Conservation (phyloP, 2,329 filamentous ascomycete genomes). For the Microcera coccophila region DNA sequence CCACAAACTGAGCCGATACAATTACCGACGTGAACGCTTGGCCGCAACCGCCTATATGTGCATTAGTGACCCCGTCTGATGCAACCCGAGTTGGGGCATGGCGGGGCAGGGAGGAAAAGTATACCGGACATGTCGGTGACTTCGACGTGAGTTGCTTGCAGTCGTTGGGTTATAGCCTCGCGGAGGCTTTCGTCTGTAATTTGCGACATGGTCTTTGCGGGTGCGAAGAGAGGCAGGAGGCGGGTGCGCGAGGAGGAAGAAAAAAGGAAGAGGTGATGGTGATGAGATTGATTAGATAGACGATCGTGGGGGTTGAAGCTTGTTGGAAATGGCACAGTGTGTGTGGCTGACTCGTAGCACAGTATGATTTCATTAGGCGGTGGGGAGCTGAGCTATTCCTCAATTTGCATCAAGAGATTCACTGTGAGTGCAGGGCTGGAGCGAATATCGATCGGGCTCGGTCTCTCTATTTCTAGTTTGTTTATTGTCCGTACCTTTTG, state of each 20-base stretch:
- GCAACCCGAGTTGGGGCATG: slow-evolving; percentile 3
- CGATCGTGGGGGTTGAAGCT: slow-evolving; percentile 3
- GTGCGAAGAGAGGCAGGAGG: too few relatives aligned
- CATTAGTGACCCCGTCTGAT: background rate
- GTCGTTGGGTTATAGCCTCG: slow-evolving; percentile 62
- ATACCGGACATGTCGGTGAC: slow-evolving; percentile 90
- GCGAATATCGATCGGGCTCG: too few relatives aligned
- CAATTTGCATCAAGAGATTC: background rate
- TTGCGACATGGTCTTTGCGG: slow-evolving; percentile 43
- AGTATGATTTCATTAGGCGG: slow-evolving; percentile 34
- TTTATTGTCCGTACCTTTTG: background rate
- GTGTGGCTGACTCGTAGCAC: slow-evolving; percentile 13
- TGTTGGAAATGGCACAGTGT: slow-evolving; percentile 15
- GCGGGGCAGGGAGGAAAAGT: slow-evolving; percentile 21
- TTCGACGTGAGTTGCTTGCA: slow-evolving; percentile 75
- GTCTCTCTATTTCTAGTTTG: background rate
- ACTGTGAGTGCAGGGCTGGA: background rate
- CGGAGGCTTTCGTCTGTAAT: slow-evolving; percentile 72
- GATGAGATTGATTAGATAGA: slow-evolving; percentile 40
- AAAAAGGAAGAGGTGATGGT: slow-evolving; percentile 1
- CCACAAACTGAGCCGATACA: slow-evolving; percentile 63
- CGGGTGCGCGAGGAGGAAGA: slow-evolving; percentile 9
- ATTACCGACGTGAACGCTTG: slow-evolving; percentile 58
- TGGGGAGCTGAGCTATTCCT: slow-evolving; percentile 2
- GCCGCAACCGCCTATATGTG: slow-evolving; percentile 53